These are phyloP conservation scores for Boletus austroedulis DNA, from an alignment of 1,284 basidiomycete genomes.

Conservation along the genomic window DNA sequence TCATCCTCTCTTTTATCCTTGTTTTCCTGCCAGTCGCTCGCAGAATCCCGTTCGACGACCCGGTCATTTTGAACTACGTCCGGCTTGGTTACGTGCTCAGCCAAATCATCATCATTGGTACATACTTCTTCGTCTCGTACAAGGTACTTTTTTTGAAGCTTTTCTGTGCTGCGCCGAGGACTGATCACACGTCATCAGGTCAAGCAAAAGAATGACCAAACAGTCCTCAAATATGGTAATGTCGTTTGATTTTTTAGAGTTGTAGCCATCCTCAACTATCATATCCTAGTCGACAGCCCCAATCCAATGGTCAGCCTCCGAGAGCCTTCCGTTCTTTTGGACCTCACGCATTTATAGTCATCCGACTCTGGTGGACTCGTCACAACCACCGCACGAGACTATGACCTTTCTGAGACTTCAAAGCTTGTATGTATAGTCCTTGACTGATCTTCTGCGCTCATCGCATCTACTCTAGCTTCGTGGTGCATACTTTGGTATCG, in stretches of 20 bases:
- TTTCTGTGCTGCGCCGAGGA: background rate
- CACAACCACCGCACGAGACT: conserved; percentile 92
- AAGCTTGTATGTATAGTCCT: conserved; percentile 67
- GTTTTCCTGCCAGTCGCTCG: conserved; percentile 64
- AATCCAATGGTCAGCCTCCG: conserved; percentile 53
- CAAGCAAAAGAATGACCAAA: conserved; percentile 93
- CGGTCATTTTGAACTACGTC: conserved; percentile 77
- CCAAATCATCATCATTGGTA: conserved; percentile 66
- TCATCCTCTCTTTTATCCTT: background rate
- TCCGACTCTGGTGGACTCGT: conserved; percentile 76
- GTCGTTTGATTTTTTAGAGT: conserved; percentile 25
- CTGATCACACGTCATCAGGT: conserved; percentile 53
- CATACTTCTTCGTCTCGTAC: conserved; percentile 75
- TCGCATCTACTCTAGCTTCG: conserved; percentile 47
- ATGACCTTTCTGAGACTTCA: conserved; percentile 85
- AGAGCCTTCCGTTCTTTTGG: background rate
- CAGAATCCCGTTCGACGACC: conserved; percentile 90
- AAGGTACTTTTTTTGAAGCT: conserved; percentile 47
- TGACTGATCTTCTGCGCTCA: background rate
- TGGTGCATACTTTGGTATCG: conserved; percentile 74
- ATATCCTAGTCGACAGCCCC: conserved; percentile 52
- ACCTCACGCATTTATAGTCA: conserved; percentile 43
- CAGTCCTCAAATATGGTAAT: conserved; percentile 90
- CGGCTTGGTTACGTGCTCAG: conserved; percentile 80
- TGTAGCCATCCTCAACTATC: background rate